Evolutionary conservation across 805 yeast genomes (phyloP).

Genomic region (Saccharomycopsis malanga): DNA sequence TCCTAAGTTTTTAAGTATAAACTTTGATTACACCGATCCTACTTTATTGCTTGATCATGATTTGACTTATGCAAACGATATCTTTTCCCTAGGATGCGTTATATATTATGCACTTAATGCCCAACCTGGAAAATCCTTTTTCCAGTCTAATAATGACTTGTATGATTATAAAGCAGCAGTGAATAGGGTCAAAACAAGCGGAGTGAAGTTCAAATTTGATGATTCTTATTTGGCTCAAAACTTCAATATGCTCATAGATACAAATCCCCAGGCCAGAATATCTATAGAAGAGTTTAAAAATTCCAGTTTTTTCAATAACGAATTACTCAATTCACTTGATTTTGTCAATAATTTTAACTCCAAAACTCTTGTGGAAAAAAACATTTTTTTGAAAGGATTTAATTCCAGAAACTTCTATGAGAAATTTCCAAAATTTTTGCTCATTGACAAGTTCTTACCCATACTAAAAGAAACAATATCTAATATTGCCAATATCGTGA

Average conservation of each 20-base stretch:
- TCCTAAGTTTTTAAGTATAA: conserved; percentile 63
- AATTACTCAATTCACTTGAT: conserved; percentile 71
- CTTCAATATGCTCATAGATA: conserved; percentile 47
- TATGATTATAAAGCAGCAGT: conserved; percentile 57
- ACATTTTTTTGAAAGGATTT: conserved; percentile 61
- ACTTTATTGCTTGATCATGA: conserved; percentile 64
- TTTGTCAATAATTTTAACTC: conserved; percentile 80
- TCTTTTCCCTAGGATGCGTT: conserved; percentile 77
- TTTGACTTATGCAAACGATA: conserved; percentile 63
- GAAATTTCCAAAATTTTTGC: conserved; percentile 51
- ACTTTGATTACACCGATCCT: conserved; percentile 76
- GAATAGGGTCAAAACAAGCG: conserved; percentile 39
- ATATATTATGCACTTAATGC: conserved; percentile 61
- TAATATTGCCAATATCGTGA: conserved; percentile 30
- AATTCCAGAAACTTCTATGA: conserved; percentile 36
- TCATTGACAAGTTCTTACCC: conserved; percentile 69
- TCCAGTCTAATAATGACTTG: conserved; percentile 46
- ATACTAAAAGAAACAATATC: conserved; percentile 40
- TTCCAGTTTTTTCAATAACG: conserved; percentile 73
- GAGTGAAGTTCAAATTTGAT: conserved; percentile 45
- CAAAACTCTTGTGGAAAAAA: conserved; percentile 57
- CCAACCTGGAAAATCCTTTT: conserved; percentile 25
- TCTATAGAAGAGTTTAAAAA: conserved; percentile 62
- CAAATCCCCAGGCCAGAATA: conserved; percentile 50
- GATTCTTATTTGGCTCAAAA: conserved; percentile 39